phyloP scores from a whole-genome alignment of 2,329 filamentous ascomycete genomes.

The Talaromyces marneffei region DNA sequence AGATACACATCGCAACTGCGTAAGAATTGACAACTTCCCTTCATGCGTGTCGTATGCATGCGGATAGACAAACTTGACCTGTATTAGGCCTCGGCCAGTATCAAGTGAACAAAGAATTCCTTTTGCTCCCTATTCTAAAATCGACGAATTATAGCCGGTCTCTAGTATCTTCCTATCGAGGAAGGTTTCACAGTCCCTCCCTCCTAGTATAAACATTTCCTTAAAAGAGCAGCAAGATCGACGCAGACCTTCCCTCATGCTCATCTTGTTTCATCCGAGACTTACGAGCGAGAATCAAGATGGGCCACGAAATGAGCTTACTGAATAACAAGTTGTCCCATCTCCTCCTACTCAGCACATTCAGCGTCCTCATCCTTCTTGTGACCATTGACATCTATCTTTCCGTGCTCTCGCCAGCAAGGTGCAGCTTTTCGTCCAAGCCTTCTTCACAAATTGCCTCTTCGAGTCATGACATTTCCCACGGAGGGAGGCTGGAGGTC shows the following conservation, averaged over 20 bases:
- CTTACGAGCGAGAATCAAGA: not conserved
- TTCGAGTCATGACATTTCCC: not conserved
- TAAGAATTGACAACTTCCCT: not conserved
- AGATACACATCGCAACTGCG: too few species aligned
- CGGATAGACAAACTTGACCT: not conserved
- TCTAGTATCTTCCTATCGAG: not conserved
- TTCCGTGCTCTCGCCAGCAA: not conserved
- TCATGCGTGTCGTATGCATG: not conserved
- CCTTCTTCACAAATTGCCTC: not conserved
- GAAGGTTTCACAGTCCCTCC: not conserved
- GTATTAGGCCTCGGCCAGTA: not conserved
- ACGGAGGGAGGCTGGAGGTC: not conserved
- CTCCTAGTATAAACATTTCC: not conserved
- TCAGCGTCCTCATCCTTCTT: slow-evolving; percentile 4
- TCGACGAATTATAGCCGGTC: not conserved
- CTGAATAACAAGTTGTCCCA: not conserved
- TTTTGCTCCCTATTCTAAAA: too few species aligned
- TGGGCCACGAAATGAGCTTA: not conserved
- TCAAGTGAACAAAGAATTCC: not conserved
- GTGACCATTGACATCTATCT: slow-evolving; percentile 8
- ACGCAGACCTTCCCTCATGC: not conserved
- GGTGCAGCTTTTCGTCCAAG: not conserved
- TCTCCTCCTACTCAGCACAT: not conserved
- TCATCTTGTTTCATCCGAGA: not conserved
- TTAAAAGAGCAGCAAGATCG: not conserved